A percentile compares a stretch with the other conserved stretches of the same genome.
phyloP scores from a whole-genome alignment of 257 asterid species.

The Capsicum chinense region DNA sequence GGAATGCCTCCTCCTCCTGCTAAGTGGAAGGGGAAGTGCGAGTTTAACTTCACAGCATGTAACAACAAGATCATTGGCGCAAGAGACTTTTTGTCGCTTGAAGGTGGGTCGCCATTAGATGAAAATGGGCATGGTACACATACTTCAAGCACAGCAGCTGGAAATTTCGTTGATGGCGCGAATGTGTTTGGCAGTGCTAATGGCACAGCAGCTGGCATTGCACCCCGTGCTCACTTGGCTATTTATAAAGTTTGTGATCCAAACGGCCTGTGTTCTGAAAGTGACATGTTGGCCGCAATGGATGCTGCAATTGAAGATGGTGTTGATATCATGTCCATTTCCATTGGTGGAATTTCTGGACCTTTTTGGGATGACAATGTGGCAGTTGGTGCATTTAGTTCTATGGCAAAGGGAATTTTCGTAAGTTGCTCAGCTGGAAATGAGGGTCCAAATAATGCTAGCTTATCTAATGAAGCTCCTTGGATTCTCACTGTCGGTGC shows the following conservation, averaged over 20 bases:
- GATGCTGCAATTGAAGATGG: constrained; percentile 36
- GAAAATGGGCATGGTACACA: constrained; percentile 32
- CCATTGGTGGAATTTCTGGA: constrained; percentile 30
- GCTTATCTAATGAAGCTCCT: constrained; percentile 33
- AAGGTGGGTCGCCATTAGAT: constrained; percentile 8
- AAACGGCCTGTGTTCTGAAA: background rate
- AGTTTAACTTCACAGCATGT: constrained; percentile 28
- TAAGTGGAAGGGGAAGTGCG: constrained; percentile 33
- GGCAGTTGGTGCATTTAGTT: constrained; percentile 30
- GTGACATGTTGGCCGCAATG: constrained; percentile 32
- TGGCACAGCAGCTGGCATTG: constrained; percentile 29
- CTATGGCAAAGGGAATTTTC: constrained; percentile 32
- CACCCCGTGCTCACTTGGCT: constrained; percentile 34
- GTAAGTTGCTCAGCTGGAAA: constrained; percentile 34
- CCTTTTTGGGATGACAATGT: constrained; percentile 28
- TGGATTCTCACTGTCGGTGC: constrained; percentile 37
- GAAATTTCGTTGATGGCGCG: background rate
- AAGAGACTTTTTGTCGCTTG: background rate
- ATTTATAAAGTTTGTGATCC: constrained; percentile 30
- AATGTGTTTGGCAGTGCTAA: constrained; percentile 27
- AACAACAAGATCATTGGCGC: constrained; percentile 33
- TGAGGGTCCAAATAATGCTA: background rate
- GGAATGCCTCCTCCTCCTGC: constrained; percentile 36
- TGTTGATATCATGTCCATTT: constrained; percentile 31
- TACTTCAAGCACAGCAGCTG: constrained; percentile 32